Evolutionary conservation across 148 eudicot genomes (phyloP), one percentile per base, ranked within the genome.

Genomic region (Polygonum aviculare): DNA sequence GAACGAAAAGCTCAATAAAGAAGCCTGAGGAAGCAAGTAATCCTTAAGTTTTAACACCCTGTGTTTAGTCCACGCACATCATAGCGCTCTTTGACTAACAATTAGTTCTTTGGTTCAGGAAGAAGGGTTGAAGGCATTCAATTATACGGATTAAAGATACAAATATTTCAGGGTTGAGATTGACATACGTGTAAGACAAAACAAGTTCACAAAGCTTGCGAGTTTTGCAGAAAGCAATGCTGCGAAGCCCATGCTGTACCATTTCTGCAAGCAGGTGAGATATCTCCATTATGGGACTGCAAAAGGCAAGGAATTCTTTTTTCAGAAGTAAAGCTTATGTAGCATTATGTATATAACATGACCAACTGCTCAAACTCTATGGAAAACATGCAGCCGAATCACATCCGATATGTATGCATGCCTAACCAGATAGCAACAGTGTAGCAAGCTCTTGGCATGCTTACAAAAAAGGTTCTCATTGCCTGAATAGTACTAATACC

Each of bases 161-260:
- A 67, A 35, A 15, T 16, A 22, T 36, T 67, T 35, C 15, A 67
- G 72, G 45, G n/a, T 67, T 36, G 45, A 35, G 72, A 67, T 35
- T 36, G 69, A 90, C 96, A 54, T 90, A 95, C 98, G 96, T 88
- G 80, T 95, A 86, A 76, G 83, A 90, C 69, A 95, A 85, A 57
- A 95, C 98, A 80, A 95, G 93, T 81, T 95, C 98, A 79, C 96
- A 92, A 77, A 95, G 97, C 81, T 92, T 95, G 72, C 97, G 97
- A 74, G 97, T 88, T 87, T 92, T 92, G 89, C 98, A 95, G 77
- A 95, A 95, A 75, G 96, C 89, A 85, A 95, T 95, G 80, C 87
- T 87, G 71, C 98, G 97, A 67, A 95, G 88, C 59, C 98, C 97
- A 85, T 95, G 97, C 86, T 95, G 97, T 81, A 95, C 86, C 80